Percentiles rank a stretch among this genome's conserved stretches.
phyloP scores from a whole-genome alignment of 805 yeast species.

The Ogataea nitratoaversa region DNA sequence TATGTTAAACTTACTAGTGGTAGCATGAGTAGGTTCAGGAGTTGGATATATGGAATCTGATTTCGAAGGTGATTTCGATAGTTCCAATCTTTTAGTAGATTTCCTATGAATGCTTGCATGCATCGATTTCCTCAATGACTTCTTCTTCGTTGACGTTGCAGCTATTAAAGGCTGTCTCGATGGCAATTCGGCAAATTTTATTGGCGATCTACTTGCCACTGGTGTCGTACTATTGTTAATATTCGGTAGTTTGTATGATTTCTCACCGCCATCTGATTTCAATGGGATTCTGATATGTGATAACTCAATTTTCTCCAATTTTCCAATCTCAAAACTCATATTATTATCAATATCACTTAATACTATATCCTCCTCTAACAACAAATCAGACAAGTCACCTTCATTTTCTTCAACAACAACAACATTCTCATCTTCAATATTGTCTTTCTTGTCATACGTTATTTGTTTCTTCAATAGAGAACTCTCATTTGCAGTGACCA shows the following conservation, averaged over 20 bases:
- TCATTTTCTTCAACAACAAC: not conserved
- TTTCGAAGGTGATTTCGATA: not conserved
- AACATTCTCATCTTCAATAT: not conserved
- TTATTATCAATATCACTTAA: slow-evolving; percentile 3
- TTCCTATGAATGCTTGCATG: slow-evolving; percentile 5
- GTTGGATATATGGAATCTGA: not conserved
- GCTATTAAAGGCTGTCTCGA: slow-evolving; percentile 29
- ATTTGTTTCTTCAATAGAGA: not conserved
- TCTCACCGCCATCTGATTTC: slow-evolving; percentile 10
- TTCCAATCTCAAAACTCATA: slow-evolving; percentile 20
- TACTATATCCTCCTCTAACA: not conserved
- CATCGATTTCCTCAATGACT: slow-evolving; percentile 21
- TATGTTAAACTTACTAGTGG: not conserved
- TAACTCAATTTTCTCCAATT: slow-evolving; percentile 28
- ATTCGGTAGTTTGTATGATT: slow-evolving; percentile 11
- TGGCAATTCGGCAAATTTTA: slow-evolving; percentile 31
- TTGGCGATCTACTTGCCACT: slow-evolving; percentile 23
- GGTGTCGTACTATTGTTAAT: slow-evolving; percentile 21
- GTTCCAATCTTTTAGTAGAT: slow-evolving; percentile 1
- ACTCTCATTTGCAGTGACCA: not conserved
- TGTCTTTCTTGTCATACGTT: not conserved
- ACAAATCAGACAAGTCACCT: not conserved
- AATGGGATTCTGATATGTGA: slow-evolving; percentile 23
- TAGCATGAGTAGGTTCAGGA: not conserved
- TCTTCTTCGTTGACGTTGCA: slow-evolving; percentile 21